Conservation (phyloP, 257 asterid genomes). For the Solanum bulbocastanum region DNA sequence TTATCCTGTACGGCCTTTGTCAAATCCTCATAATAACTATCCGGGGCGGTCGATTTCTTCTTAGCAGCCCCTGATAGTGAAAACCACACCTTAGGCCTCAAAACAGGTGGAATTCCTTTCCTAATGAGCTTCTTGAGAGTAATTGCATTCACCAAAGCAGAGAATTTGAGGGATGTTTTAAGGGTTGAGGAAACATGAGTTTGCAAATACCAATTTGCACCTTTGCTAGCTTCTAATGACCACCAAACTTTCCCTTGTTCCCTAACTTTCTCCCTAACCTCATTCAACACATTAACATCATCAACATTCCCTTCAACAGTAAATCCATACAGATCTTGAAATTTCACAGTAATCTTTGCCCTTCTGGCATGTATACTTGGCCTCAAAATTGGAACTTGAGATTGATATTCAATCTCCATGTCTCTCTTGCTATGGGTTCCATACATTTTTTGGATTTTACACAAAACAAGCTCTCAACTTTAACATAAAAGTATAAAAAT, state of each 20-base stretch:
- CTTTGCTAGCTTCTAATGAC: slow-evolving; percentile 84
- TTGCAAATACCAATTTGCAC: slow-evolving; percentile 79
- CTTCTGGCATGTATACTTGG: slow-evolving; percentile 90
- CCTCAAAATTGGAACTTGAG: slow-evolving; percentile 60
- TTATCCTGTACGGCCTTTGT: slow-evolving; percentile 62
- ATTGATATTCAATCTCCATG: slow-evolving; percentile 55
- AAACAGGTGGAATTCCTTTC: slow-evolving; percentile 86
- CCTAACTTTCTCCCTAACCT: slow-evolving; percentile 93
- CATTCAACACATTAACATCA: slow-evolving; percentile 94
- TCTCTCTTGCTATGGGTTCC: slow-evolving; percentile 57
- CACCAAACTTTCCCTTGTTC: slow-evolving; percentile 93
- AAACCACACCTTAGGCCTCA: slow-evolving; percentile 95
- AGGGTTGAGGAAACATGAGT: slow-evolving; percentile 46
- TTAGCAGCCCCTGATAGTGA: slow-evolving; percentile 91
- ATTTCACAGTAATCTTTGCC: slow-evolving; percentile 87
- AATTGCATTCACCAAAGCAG: slow-evolving; percentile 71
- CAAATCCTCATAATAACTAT: slow-evolving; percentile 78
- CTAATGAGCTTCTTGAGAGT: slow-evolving; percentile 85
- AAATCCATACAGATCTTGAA: slow-evolving; percentile 92
- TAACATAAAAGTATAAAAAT: neutral
- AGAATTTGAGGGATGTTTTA: slow-evolving; percentile 65
- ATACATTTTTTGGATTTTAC: slow-evolving; percentile 33
- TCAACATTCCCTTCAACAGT: slow-evolving; percentile 96
- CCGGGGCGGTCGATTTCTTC: slow-evolving; percentile 96
- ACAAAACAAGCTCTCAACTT: neutral